Evolutionary conservation across 2,329 filamentous ascomycete species (phyloP).

Genomic region (Xylaria digitata): DNA sequence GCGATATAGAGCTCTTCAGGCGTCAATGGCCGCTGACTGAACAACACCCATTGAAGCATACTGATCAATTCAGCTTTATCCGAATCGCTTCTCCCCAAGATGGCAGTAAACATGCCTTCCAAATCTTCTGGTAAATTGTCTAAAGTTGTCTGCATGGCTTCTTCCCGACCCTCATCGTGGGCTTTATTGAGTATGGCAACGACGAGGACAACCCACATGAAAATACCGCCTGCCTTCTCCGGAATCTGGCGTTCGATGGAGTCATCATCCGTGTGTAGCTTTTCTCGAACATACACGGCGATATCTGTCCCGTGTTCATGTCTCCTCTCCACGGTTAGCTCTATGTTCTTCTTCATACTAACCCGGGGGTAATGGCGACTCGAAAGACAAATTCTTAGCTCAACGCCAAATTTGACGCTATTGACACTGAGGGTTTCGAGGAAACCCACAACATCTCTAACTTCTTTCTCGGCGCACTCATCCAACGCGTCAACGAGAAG

Average conservation of each 20-base stretch:
- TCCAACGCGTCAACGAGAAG: slow-evolving; percentile 24
- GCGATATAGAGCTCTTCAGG: slow-evolving; percentile 18
- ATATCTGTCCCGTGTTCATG: slow-evolving; percentile 4
- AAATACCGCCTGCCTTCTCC: slow-evolving; percentile 53
- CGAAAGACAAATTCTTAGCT: slow-evolving; percentile 14
- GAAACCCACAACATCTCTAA: slow-evolving; percentile 13
- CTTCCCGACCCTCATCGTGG: slow-evolving; percentile 17
- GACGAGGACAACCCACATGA: too few species aligned
- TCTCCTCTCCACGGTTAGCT: slow-evolving; percentile 2
- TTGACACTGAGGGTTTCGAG: slow-evolving; percentile 7
- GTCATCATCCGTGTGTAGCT: background rate
- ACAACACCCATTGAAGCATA: slow-evolving; percentile 21
- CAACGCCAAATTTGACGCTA: background rate
- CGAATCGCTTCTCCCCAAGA: slow-evolving; percentile 1
- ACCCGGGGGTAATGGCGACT: slow-evolving; percentile 18
- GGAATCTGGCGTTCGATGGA: slow-evolving; percentile 9
- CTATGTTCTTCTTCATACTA: slow-evolving; percentile 7
- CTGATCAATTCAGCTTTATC: slow-evolving; percentile 4
- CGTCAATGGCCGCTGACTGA: background rate
- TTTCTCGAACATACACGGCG: slow-evolving; percentile 1
- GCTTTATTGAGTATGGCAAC: slow-evolving; percentile 40
- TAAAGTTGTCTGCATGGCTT: slow-evolving; percentile 4
- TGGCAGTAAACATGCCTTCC: background rate
- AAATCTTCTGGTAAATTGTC: slow-evolving; percentile 4
- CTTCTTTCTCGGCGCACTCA: slow-evolving; percentile 10